Evolutionary conservation across 2,329 filamentous ascomycete genomes (phyloP).

Genomic region (Aquanectria penicillioides): DNA sequence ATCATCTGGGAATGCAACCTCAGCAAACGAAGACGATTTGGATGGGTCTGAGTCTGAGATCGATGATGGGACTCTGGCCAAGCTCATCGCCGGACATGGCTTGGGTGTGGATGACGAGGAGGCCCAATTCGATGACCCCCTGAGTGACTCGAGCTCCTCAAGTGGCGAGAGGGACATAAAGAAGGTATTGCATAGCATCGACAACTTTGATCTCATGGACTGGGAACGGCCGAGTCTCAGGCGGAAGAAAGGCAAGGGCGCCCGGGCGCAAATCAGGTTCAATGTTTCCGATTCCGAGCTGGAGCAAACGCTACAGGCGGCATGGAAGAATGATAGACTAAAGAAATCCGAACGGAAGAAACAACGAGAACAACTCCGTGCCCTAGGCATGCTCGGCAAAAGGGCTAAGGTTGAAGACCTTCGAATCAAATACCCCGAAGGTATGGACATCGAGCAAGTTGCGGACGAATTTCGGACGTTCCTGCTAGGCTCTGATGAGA

Average conservation of each 20-base stretch:
- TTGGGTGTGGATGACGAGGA: constrained; percentile 26
- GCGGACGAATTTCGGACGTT: constrained; percentile 79
- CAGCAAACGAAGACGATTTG: not conserved
- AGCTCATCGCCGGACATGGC: constrained; percentile 38
- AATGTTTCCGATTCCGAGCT: constrained; percentile 74
- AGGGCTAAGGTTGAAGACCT: constrained; percentile 66
- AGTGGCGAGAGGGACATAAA: constrained; percentile 35
- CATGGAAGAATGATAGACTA: constrained; percentile 74
- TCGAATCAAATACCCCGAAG: constrained; percentile 75
- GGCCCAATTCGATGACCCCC: constrained; percentile 26
- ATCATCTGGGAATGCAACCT: not conserved
- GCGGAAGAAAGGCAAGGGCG: constrained; percentile 70
- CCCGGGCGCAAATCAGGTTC: constrained; percentile 61
- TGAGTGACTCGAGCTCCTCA: constrained; percentile 29
- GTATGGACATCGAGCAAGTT: constrained; percentile 77
- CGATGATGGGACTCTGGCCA: constrained; percentile 40
- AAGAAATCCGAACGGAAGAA: constrained; percentile 78
- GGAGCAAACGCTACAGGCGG: constrained; percentile 64
- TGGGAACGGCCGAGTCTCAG: constrained; percentile 76
- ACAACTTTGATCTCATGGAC: constrained; percentile 87
- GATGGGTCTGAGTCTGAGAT: constrained; percentile 29
- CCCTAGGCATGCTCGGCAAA: constrained; percentile 72
- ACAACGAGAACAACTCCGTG: constrained; percentile 74
- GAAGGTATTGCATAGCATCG: constrained; percentile 56
- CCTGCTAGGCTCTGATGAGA: constrained; percentile 69